Conservation (phyloP, 495 filamentous ascomycete genomes). For the Penicillium desertorum region DNA sequence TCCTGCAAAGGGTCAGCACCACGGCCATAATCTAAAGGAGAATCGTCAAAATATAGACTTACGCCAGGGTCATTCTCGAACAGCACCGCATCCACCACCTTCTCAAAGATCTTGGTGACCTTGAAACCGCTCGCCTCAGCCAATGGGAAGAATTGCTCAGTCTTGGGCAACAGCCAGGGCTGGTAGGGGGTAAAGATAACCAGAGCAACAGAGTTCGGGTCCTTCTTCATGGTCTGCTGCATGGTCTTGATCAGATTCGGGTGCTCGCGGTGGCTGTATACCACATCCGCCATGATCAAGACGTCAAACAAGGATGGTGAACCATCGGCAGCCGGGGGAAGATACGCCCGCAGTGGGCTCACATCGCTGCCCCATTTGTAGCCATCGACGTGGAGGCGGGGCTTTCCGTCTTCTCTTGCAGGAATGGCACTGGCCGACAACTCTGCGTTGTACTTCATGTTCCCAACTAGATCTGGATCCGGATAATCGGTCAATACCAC, state of each 20-base stretch:
- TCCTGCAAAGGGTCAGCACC: conserved; percentile 44
- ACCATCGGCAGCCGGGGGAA: conserved; percentile 31
- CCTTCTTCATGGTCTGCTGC: conserved; percentile 56
- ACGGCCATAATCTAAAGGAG: neutral
- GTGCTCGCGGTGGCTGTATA: conserved; percentile 89
- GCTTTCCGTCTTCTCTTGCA: conserved; percentile 14
- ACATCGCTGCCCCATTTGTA: conserved; percentile 76
- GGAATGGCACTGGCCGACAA: conserved; percentile 38
- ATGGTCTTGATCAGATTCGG: conserved; percentile 70
- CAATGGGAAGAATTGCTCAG: conserved; percentile 80
- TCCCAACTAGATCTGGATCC: conserved; percentile 74
- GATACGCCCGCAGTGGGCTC: conserved; percentile 50
- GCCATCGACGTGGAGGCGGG: conserved; percentile 58
- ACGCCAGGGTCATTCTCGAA: conserved; percentile 84
- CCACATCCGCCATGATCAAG: conserved; percentile 80
- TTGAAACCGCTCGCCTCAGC: conserved; percentile 64
- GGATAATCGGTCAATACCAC: conserved; percentile 89
- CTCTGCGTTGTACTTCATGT: conserved; percentile 70
- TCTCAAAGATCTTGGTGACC: conserved; percentile 77
- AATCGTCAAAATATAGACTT: conserved; percentile 24
- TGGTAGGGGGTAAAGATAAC: conserved; percentile 94
- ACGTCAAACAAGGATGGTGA: conserved; percentile 62
- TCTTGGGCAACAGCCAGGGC: conserved; percentile 82
- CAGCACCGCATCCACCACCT: conserved; percentile 76
- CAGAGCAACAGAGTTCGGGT: conserved; percentile 59